Evolutionary conservation across 192 early-diverging fungal species (phyloP), one percentile per base, ranked within the genome.

Genomic region (Gonapodya sp.): DNA sequence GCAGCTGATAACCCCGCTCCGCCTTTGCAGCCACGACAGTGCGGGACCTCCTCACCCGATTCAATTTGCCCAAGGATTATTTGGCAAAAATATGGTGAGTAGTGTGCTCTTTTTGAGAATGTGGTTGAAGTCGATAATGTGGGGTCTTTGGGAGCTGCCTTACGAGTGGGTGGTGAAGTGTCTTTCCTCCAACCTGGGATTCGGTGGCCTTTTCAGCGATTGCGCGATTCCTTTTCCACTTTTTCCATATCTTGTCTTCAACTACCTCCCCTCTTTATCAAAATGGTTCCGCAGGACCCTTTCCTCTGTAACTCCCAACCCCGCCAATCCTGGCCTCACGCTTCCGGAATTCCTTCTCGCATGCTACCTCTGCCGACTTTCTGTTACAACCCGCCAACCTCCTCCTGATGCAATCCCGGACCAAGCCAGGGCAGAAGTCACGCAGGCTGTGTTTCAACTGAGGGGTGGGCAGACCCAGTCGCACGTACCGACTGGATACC

Each of bases 261-360:
- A 64, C 46, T 64, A n/a, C n/a, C 46, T 64, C 24, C 24, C 46
- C 46, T 64, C 24, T 64, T 24, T 16, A 64, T 64, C 8, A 64
- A 64, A 16, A n/a, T n/a, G n/a, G n/a, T n/a, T n/a, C n/a, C n/a
- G n/a, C 24, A 64, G 46, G 46, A 16, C 46, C 46, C 46, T 64
- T 64, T 64, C 46, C 24, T 64, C 46, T 16, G 24, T 64, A 8
- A 64, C 46, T 16, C 46, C 46, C 8, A 64, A 64, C 46, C 46
- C 46, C 46, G 46, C 46, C 8, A 64, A 64, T 24, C 75, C 75
- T 34, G 75, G 75, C 14, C 75, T 77, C 30, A 31, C 75, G 8
- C 75, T 77, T 31, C 75, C 75, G 8, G 75, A 77, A 33, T 77
- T 77, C 75, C 75, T 77, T 8, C 75, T 77, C 8, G 75, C 75